Percentiles rank a stretch among this genome's conserved stretches.
Conservation (phyloP, 2,329 filamentous ascomycete genomes). For the Stemphylium lycopersici region DNA sequence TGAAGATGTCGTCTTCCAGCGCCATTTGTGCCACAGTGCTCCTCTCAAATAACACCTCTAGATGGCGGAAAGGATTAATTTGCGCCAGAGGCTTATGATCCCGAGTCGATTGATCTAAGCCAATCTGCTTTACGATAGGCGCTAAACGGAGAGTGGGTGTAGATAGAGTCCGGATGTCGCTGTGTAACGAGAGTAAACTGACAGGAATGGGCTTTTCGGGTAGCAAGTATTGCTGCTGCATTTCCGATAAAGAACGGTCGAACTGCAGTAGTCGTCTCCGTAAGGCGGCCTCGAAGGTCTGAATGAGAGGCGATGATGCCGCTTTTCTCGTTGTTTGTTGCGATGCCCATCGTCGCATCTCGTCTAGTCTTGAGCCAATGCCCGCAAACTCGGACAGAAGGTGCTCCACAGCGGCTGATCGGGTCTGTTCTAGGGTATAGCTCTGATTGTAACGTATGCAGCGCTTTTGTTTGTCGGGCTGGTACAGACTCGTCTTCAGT, state of each 20-base stretch:
- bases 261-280: conserved; percentile 63
- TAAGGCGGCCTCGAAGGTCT: conserved; percentile 73
- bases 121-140: conserved; percentile 58
- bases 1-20: conserved; percentile 67
- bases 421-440: conserved; percentile 50
- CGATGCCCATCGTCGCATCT: conserved; percentile 57
- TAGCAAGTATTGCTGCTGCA: conserved; percentile 67
- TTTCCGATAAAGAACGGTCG: conserved; percentile 62
- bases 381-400: conserved; percentile 54
- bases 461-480: conserved; percentile 37
- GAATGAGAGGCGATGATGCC: conserved; percentile 56
- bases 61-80: conserved; percentile 68
- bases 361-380: conserved; percentile 56
- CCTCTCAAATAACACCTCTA: conserved; percentile 78
- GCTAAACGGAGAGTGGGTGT: conserved; percentile 66
- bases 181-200: conserved; percentile 69
- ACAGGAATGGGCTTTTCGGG: conserved; percentile 62
- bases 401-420: conserved; percentile 40
- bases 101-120: conserved; percentile 27
- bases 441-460: conserved; percentile 45
- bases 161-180: conserved; percentile 62
- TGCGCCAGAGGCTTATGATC: conserved; percentile 55
- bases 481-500: conserved; percentile 74
- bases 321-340: conserved; percentile 23
- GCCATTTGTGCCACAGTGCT: conserved; percentile 72